Conservation (phyloP, 352 stramenopile species). For the Phytophthora multivora region DNA sequence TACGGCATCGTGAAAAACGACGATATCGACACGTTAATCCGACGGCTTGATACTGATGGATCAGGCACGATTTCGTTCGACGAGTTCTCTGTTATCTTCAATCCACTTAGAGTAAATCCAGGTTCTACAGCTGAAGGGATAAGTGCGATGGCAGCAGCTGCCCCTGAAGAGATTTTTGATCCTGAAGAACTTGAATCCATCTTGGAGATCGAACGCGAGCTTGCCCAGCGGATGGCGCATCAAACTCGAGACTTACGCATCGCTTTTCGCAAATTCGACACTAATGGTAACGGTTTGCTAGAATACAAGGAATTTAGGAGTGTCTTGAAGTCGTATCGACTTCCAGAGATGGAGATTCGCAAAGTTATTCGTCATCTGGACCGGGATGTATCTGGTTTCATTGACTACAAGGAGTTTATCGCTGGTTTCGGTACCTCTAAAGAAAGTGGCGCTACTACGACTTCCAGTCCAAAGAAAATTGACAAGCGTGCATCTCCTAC, state of each 20-base stretch:
- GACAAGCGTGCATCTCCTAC: constrained; percentile 6
- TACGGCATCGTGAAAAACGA: constrained; percentile 63
- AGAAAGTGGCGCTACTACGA: constrained; percentile 23
- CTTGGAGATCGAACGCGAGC: constrained; percentile 67
- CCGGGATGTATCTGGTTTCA: constrained; percentile 65
- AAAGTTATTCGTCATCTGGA: constrained; percentile 78
- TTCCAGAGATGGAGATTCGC: constrained; percentile 67
- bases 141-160: constrained; percentile 21
- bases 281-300: constrained; percentile 65
- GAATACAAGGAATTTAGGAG: constrained; percentile 77
- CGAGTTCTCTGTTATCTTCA: constrained; percentile 66
- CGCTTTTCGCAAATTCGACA: constrained; percentile 71
- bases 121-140: constrained; percentile 10
- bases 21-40: constrained; percentile 58
- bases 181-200: constrained; percentile 59
- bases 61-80: constrained; percentile 62
- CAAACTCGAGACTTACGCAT: constrained; percentile 59
- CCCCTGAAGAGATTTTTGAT: constrained; percentile 39
- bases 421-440: constrained; percentile 41
- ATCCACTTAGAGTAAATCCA: constrained; percentile 39
- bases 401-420: constrained; percentile 79
- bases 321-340: constrained; percentile 64
- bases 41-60: constrained; percentile 49
- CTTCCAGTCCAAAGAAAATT: constrained; percentile 24
- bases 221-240: constrained; percentile 57